Conservation (phyloP, 345 rosid genomes). For the Eucalyptus pumila region DNA sequence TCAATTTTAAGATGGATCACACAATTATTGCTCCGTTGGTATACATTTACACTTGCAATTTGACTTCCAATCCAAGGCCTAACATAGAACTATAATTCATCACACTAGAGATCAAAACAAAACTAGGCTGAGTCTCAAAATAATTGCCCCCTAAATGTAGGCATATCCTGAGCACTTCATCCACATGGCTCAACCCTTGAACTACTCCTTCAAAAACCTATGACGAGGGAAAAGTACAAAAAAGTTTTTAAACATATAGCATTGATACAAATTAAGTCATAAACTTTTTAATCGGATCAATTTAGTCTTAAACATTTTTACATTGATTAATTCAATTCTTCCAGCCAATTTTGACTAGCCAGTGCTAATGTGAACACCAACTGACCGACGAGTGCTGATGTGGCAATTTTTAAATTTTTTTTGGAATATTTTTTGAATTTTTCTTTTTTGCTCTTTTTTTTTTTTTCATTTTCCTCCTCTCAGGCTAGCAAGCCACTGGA, state of each 20-base stretch:
- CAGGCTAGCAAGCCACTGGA: fast-evolving
- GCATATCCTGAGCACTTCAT: neutral
- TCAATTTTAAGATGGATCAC: neutral
- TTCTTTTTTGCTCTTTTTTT: no score
- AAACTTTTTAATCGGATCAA: no score
- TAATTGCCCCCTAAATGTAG: neutral
- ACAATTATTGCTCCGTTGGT: neutral
- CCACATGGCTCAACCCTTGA: neutral
- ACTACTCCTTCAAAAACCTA: neutral
- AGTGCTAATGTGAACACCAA: fast-evolving
- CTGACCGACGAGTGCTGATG: fast-evolving
- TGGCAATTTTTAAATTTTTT: no score
- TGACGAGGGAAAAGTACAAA: neutral
- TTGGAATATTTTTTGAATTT: no score
- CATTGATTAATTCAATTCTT: no score
- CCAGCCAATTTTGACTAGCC: fast-evolving
- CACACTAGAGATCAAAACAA: neutral
- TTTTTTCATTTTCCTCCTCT: no score
- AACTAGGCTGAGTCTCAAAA: neutral
- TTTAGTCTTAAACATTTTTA: no score
- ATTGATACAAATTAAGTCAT: no score
- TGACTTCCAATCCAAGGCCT: neutral
- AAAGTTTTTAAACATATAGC: no score
- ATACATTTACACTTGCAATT: neutral
- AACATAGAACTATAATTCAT: neutral